Evolutionary conservation across 2,329 filamentous ascomycete species (phyloP).

Genomic region (Paraconiothyrium sp.): DNA sequence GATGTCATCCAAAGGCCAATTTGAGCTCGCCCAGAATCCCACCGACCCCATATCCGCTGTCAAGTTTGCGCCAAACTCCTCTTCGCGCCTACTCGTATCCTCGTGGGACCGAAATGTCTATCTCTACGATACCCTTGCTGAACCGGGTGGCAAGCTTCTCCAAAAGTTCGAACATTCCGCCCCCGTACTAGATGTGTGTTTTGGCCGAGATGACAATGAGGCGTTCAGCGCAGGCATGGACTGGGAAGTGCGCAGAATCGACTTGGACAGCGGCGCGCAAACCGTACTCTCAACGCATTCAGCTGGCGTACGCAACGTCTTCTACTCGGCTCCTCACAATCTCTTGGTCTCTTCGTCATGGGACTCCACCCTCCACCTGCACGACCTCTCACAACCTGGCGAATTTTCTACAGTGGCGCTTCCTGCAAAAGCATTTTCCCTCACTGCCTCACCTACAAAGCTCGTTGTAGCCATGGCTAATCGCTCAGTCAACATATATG

Average conservation of each 20-base stretch:
- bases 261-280: slow-evolving; percentile 76
- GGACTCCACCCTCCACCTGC: slow-evolving; percentile 90
- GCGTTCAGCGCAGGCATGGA: slow-evolving; percentile 89
- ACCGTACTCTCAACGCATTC: slow-evolving; percentile 80
- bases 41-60: slow-evolving; percentile 87
- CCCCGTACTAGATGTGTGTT: slow-evolving; percentile 91
- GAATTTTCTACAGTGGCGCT: slow-evolving; percentile 74
- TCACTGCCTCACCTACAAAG: slow-evolving; percentile 81
- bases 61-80: slow-evolving; percentile 81
- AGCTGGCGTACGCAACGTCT: slow-evolving; percentile 82
- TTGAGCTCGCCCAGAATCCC: slow-evolving; percentile 83
- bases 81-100: slow-evolving; percentile 82
- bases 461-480: slow-evolving; percentile 96
- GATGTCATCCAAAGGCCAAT: slow-evolving; percentile 63
- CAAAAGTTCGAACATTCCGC: slow-evolving; percentile 82
- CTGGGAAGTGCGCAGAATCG: slow-evolving; percentile 80
- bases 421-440: slow-evolving; percentile 87
- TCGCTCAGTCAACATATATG: slow-evolving; percentile 93
- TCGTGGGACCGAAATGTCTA: slow-evolving; percentile 96
- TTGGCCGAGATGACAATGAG: slow-evolving; percentile 81
- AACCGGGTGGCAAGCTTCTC: slow-evolving; percentile 71
- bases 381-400: slow-evolving; percentile 67
- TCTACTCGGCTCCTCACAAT: slow-evolving; percentile 78
- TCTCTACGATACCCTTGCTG: slow-evolving; percentile 77
- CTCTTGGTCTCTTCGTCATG: slow-evolving; percentile 90